Evolutionary conservation across 495 filamentous ascomycete genomes (phyloP).

Genomic region (Aspergillus carlsbadensis): DNA sequence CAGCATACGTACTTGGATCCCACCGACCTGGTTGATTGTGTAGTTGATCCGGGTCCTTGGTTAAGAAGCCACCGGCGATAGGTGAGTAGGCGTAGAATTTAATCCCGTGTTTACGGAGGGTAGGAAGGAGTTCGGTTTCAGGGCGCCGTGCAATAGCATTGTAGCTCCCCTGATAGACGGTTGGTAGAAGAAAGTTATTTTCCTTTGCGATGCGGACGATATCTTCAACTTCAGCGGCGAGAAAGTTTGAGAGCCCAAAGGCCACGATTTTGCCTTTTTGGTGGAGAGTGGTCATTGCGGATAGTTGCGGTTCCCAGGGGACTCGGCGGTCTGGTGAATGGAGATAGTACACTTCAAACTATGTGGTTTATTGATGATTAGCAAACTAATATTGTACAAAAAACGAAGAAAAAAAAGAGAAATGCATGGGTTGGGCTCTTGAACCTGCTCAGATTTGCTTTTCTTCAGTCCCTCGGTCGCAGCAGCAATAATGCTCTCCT

Average conservation of each 20-base stretch:
- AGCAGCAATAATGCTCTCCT: background rate
- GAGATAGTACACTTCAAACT: slow-evolving; percentile 32
- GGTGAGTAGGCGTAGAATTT: slow-evolving; percentile 48
- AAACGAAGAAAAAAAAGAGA: too few relatives aligned
- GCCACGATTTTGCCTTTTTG: slow-evolving; percentile 16
- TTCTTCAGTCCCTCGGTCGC: background rate
- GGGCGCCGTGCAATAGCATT: slow-evolving; percentile 37
- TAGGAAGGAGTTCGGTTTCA: slow-evolving; percentile 45
- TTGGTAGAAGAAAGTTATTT: slow-evolving; percentile 36
- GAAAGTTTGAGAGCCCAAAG: slow-evolving; percentile 44
- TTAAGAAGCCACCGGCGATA: slow-evolving; percentile 49
- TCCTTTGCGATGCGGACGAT: slow-evolving; percentile 36
- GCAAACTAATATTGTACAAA: too few relatives aligned
- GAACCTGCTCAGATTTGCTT: background rate
- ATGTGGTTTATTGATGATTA: background rate
- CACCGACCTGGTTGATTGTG: slow-evolving; percentile 37
- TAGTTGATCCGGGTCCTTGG: slow-evolving; percentile 35
- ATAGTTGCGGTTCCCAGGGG: slow-evolving; percentile 33
- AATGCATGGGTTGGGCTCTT: too few relatives aligned
- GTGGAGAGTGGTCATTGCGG: slow-evolving; percentile 31
- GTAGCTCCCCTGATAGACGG: slow-evolving; percentile 54
- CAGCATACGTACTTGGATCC: slow-evolving; percentile 24
- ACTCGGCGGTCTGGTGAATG: slow-evolving; percentile 35
- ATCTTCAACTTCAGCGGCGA: slow-evolving; percentile 26
- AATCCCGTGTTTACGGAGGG: slow-evolving; percentile 49